Percentiles rank a stretch among this genome's conserved stretches.
Evolutionary conservation across 805 yeast genomes (phyloP).

Genomic region (Torulaspora gathmanii): DNA sequence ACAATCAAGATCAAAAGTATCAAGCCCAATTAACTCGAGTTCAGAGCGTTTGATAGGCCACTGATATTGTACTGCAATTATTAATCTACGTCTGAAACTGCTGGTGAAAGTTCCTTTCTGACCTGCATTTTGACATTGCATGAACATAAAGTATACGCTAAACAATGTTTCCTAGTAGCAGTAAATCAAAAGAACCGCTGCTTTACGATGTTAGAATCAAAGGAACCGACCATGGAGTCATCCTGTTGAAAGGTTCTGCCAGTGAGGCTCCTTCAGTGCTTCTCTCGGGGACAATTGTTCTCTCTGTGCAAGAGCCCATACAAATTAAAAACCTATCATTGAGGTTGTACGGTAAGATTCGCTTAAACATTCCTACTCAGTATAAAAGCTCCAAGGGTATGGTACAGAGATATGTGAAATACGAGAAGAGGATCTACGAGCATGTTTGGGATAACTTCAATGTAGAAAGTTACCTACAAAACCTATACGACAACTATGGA

Average conservation of each 20-base stretch:
- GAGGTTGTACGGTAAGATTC: conserved; percentile 61
- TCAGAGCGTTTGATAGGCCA: not conserved
- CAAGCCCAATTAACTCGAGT: not conserved
- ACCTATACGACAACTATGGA: conserved; percentile 28
- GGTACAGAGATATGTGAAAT: conserved; percentile 44
- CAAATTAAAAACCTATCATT: conserved; percentile 59
- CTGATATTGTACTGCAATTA: not conserved
- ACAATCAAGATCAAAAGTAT: not conserved
- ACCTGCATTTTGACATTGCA: not conserved
- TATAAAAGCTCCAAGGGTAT: conserved; percentile 45
- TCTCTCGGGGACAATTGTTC: conserved; percentile 70
- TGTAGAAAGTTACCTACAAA: conserved; percentile 40
- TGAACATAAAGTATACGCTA: not conserved
- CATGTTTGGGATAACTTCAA: conserved; percentile 72
- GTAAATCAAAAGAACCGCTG: conserved; percentile 32
- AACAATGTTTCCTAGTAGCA: conserved; percentile 14
- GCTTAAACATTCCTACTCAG: conserved; percentile 60
- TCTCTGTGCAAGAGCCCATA: conserved; percentile 72
- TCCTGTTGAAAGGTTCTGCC: conserved; percentile 74
- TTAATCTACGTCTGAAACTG: too few species aligned
- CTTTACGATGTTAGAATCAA: conserved; percentile 54
- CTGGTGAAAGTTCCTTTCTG: not conserved
- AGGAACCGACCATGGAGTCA: conserved; percentile 69
- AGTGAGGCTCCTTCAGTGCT: conserved; percentile 73
- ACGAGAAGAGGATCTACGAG: conserved; percentile 64